These are phyloP conservation scores for Hansfordia pulvinata DNA, from an alignment of 2,329 filamentous ascomycete species.

Conservation along the genomic window DNA sequence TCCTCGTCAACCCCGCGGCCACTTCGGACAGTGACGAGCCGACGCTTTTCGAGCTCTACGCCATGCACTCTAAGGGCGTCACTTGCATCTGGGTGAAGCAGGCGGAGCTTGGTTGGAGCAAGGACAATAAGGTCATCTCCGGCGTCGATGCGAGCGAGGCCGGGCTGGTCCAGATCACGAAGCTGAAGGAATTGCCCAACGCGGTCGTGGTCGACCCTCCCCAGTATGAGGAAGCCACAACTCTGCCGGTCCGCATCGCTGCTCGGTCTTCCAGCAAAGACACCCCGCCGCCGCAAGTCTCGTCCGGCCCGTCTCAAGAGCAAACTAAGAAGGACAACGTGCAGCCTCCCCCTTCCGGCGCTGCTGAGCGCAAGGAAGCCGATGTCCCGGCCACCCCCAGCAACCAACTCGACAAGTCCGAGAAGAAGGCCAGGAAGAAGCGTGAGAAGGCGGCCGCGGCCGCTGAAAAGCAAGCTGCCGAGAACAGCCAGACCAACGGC, in stretches of 20 bases:
- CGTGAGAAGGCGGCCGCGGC: conserved; percentile 44
- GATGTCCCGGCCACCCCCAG: conserved; percentile 11
- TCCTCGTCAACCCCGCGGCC: conserved; percentile 60
- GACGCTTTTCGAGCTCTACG: conserved; percentile 84
- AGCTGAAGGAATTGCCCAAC: conserved; percentile 42
- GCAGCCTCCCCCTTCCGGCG: too few species aligned
- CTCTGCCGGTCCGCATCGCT: conserved; percentile 13
- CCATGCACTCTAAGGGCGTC: conserved; percentile 96
- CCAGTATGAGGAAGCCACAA: conserved; percentile 24
- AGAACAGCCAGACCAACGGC: conserved; percentile 26
- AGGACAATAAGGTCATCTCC: conserved; percentile 75
- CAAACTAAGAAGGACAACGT: conserved; percentile 11
- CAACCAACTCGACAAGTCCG: conserved; percentile 16
- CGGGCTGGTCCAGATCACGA: conserved; percentile 61
- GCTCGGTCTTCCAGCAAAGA: conserved; percentile 11
- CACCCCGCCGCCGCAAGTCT: conserved; percentile 11
- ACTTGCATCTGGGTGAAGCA: conserved; percentile 78
- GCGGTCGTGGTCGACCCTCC: conserved; percentile 32
- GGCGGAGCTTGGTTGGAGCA: conserved; percentile 81
- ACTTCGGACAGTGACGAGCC: conserved; percentile 52
- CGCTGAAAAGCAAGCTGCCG: conserved; percentile 24
- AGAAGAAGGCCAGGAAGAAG: conserved; percentile 18
- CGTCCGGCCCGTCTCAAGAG: conserved; percentile 10
- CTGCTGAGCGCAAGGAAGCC: conserved; percentile 15
- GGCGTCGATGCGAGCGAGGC: conserved; percentile 63